Conservation (phyloP, 805 yeast genomes). For the Torulaspora indica region DNA sequence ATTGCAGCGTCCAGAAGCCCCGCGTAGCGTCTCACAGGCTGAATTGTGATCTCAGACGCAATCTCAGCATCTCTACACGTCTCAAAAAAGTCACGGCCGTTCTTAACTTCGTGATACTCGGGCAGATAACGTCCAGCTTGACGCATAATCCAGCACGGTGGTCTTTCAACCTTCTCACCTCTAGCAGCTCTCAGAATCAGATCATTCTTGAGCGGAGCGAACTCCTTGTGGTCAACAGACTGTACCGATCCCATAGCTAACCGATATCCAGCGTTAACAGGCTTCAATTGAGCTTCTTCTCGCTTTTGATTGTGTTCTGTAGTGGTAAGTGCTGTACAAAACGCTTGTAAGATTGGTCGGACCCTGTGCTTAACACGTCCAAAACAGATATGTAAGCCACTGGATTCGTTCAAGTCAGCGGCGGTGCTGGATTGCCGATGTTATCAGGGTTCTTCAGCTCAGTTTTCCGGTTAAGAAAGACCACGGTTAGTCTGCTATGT, state of each 20-base stretch:
- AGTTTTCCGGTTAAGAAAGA: conserved; percentile 66
- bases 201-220: conserved; percentile 83
- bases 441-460: conserved; percentile 39
- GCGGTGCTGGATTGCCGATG: conserved; percentile 7
- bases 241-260: conserved; percentile 5
- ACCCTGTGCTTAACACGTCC: background rate
- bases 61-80: conserved; percentile 93
- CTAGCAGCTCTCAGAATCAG: conserved; percentile 85
- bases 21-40: conserved; percentile 84
- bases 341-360: background rate
- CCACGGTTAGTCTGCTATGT: conserved; percentile 57
- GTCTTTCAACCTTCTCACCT: conserved; percentile 89
- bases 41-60: conserved; percentile 91
- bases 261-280: background rate
- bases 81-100: conserved; percentile 81
- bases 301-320: background rate
- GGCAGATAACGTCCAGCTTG: conserved; percentile 95
- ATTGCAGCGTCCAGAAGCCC: conserved; percentile 95
- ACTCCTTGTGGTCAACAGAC: conserved; percentile 34
- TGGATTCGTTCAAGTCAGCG: background rate
- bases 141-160: conserved; percentile 98
- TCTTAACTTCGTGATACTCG: conserved; percentile 88
- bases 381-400: background rate
- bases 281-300: background rate
- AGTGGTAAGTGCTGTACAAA: background rate